Base-by-base conservation (phyloP, 352 stramenopile species). In the Phytophthora cajani region DNA sequence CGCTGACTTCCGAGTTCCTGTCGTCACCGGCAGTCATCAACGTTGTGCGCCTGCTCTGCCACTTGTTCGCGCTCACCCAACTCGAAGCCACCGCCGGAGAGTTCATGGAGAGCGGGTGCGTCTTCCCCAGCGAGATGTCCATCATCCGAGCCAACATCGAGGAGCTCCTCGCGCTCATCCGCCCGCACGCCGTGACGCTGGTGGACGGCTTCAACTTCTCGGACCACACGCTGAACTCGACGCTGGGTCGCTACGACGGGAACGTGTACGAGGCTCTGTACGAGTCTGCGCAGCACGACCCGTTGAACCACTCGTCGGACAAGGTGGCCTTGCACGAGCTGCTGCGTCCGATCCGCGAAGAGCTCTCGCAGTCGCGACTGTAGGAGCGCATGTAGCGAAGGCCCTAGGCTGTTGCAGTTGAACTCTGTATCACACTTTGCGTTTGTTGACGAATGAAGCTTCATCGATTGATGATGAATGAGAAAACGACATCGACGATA, bases 131-230 rank as follows among this genome's bases (percentile, higher is more conserved):
- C 19, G 72, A 90, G 6, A 78, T 94, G 59, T 27, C 71, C 25
- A 50, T 73, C n/a, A 69, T 94, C 17, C 84, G 85, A 40, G 58
- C 69, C n/a, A 78, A 72, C 61, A 84, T 91, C 55, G 78, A 90
- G 56, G 64, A 73, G 44, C 65, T 91, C 17, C 80, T 91, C 14
- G 49, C 46, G 16, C 75, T 79, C 27, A 74, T 93, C 46, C 85
- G 86, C 11, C 71, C 77, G 9, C 81, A 95, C 53, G 88, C 85
- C 19, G 85, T 95, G 44, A 75, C 75, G 55, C 81, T 94, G 25
- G 83, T 88, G 33, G 86, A 95, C 51, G 82, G 82, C n/a, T 95
- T 92, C 73, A 89, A 93, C 70, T 93, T 94, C 66, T 89, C 84
- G 16, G 88, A 94, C 68, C 74, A 86, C 59, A 33, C 62, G 52